Evolutionary conservation across 306 rosid genomes (phyloP).

Genomic region (Pyrus bretschneideri): DNA sequence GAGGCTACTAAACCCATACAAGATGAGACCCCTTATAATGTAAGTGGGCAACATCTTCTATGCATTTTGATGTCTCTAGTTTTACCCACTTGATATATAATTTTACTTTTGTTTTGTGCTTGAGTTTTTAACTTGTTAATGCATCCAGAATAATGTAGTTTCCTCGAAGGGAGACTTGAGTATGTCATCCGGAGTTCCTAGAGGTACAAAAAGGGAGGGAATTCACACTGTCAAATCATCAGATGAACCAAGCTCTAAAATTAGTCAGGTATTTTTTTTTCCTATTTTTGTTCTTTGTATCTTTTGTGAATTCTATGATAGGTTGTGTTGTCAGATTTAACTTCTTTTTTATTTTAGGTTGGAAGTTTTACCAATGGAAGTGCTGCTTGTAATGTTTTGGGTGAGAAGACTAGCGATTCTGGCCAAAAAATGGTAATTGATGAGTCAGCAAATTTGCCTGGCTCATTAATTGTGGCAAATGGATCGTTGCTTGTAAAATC

Average conservation of each 20-base stretch:
- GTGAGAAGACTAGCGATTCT: constrained; percentile 20
- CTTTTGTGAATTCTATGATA: neutral
- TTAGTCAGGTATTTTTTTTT: constrained; percentile 26
- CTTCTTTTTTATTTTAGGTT: constrained; percentile 32
- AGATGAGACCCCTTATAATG: constrained; percentile 36
- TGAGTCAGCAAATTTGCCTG: constrained; percentile 22
- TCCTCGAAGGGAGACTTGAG: constrained; percentile 3
- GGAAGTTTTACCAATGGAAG: constrained; percentile 13
- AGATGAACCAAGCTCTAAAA: constrained; percentile 18
- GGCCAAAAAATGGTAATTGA: constrained; percentile 21
- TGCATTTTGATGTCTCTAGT: neutral
- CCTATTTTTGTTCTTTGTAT: neutral
- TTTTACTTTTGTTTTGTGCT: constrained; percentile 11
- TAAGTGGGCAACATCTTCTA: constrained; percentile 13
- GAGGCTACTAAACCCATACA: constrained; percentile 10
- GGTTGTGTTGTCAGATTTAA: constrained; percentile 1
- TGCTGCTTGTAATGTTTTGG: constrained; percentile 20
- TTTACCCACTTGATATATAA: neutral
- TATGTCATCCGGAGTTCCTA: constrained; percentile 5
- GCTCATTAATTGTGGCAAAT: constrained; percentile 7
- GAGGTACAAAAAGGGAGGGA: constrained; percentile 15
- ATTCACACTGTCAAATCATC: constrained; percentile 12
- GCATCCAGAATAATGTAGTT: constrained; percentile 19
- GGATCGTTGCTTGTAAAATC: constrained; percentile 15
- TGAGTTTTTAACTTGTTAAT: constrained; percentile 12